phyloP scores from a whole-genome alignment of 306 rosid species.

The Fragaria vesca region DNA sequence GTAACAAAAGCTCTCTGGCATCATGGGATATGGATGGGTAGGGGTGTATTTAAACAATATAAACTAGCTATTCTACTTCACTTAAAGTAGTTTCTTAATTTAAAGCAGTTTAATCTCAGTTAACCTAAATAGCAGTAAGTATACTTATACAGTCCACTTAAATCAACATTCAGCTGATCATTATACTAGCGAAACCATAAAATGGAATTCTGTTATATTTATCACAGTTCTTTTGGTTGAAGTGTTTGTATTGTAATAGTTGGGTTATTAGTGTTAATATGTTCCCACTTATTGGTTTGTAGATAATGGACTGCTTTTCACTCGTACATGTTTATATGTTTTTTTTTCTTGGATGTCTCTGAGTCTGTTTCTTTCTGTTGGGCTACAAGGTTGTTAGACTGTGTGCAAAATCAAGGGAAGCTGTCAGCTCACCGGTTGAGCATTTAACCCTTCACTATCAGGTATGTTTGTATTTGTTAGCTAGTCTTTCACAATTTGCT shows the following conservation, averaged over 20 bases:
- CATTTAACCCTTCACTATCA: constrained; percentile 98
- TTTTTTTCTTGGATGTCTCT: neutral
- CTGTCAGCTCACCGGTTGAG: constrained; percentile 99
- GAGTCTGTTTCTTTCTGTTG: neutral
- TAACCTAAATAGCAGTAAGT: neutral
- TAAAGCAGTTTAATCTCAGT: neutral
- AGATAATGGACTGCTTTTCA: neutral
- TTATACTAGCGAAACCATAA: neutral
- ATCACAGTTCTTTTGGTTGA: neutral
- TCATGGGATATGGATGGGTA: neutral
- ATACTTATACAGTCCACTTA: neutral
- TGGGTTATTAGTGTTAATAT: neutral
- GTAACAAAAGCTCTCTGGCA: neutral
- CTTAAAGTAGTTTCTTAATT: neutral
- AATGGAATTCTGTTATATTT: neutral
- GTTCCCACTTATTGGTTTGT: neutral
- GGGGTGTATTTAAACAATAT: neutral
- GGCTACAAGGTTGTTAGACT: constrained; percentile 86
- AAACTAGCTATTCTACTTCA: neutral
- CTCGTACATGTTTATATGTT: neutral
- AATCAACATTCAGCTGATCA: neutral
- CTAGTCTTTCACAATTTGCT: neutral
- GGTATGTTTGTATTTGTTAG: constrained; percentile 44
- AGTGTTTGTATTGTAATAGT: neutral
- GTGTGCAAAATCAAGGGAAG: constrained; percentile 98